Evolutionary conservation across 164 flowering plant genomes (phyloP), one percentile per base, ranked within the genome.

Genomic region (Nymphaea thermarum): DNA sequence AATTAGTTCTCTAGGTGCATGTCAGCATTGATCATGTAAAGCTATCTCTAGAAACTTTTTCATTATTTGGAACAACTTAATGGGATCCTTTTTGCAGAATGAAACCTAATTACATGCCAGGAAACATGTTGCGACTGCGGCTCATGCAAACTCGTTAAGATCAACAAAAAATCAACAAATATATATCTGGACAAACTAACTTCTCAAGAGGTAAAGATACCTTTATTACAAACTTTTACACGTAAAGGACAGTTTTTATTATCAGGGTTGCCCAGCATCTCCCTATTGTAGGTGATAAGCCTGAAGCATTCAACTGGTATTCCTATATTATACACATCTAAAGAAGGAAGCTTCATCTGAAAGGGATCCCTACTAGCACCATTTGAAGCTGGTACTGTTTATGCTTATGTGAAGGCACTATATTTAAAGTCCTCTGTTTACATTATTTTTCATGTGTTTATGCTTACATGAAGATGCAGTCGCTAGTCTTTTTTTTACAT

Each of bases 171-270:
- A 77, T 87, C 99, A 72, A 95, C 92, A 77, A 95, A 92, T 44
- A 95, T 95, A 98, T 92, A 91, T 77, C 97, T 95, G 57, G 99
- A 95, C 83, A 84, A 87, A 76, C 76, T 95, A 73, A 95, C 98
- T 64, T 90, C 98, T 45, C 84, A 95, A 77, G 98, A 95, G 98
- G 99, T 90, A 57, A 67, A 41, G 17, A 3, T 7, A 36, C 63
- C 42, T 61, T 36, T 55, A 55, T 55, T 55, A 16, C 60, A 55
- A 16, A 10, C 10, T 61, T 61, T 7, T 4, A 7, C 6, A 61
- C 16, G 63, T 61, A 6, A 61, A 61, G 55, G 3, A 4, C 5
- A 7, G 11, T 6, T 12, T 47, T 47, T 47, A 47, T 3, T 47
- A 47, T 47, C 7, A 2, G 55, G 55, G 2, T 47, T 47, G 0